Conservation (phyloP, 129 eudicot species). For the Lonicera japonica region DNA sequence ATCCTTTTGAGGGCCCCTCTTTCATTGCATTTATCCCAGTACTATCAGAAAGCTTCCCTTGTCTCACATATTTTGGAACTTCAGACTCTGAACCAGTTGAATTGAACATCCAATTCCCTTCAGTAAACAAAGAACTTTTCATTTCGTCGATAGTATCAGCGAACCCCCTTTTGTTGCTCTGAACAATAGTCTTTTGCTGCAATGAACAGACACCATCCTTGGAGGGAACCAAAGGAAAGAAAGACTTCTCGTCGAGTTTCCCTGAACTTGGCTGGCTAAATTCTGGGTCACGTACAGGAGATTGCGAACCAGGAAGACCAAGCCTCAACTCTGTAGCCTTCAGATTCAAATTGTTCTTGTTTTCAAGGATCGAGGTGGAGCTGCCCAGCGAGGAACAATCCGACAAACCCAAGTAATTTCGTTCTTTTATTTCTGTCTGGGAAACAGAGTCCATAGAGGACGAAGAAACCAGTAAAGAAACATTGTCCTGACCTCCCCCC, state of each 20-base stretch:
- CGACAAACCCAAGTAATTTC: slow-evolving; percentile 71
- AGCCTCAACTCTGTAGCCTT: slow-evolving; percentile 82
- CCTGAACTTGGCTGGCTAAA: slow-evolving; percentile 23
- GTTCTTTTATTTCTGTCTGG: slow-evolving; percentile 50
- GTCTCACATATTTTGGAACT: slow-evolving; percentile 33
- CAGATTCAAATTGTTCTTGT: slow-evolving; percentile 46
- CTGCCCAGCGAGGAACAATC: slow-evolving; percentile 82
- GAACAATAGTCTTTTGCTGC: slow-evolving; percentile 46
- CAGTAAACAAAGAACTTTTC: slow-evolving; percentile 22
- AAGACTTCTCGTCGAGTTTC: slow-evolving; percentile 59
- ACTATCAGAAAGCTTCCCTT: slow-evolving; percentile 35
- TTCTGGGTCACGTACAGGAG: slow-evolving; percentile 54
- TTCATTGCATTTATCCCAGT: slow-evolving; percentile 35
- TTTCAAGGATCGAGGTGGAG: slow-evolving; percentile 38
- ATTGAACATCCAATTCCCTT: slow-evolving; percentile 55
- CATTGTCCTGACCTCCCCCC: slow-evolving; percentile 46
- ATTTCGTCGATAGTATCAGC: slow-evolving; percentile 53
- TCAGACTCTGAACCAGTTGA: slow-evolving; percentile 46
- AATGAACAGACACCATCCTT: slow-evolving; percentile 56
- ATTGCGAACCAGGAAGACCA: slow-evolving; percentile 81
- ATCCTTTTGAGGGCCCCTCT: slow-evolving; percentile 35
- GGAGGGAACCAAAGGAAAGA: slow-evolving; percentile 63
- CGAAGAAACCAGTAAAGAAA: slow-evolving; percentile 42
- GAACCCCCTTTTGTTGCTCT: slow-evolving; percentile 81
- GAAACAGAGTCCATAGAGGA: slow-evolving; percentile 41